Base-by-base conservation (phyloP, 2,329 filamentous ascomycete genomes). In the Colletotrichum gloeosporioides region DNA sequence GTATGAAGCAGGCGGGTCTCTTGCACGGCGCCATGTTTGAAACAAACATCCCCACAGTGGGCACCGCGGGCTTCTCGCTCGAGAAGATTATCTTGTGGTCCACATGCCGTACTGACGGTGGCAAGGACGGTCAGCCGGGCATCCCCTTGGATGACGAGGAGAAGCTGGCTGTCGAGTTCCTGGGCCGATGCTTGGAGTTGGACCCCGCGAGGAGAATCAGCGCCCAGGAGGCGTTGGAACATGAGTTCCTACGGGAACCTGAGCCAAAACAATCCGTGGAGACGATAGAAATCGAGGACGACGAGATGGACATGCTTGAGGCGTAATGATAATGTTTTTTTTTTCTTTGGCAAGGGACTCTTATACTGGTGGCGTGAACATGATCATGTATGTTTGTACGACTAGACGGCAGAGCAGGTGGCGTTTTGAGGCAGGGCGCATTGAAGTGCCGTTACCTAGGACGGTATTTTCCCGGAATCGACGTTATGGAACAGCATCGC, bases 81-180 rank as follows among this genome's bases (percentile, higher is more conserved):
- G 95, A 98, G 85, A 97, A 98, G 86, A 97, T 99, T 79, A 93
- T 99, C 78, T 89, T 98, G 65, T 99, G 97, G 97, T 97, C 95
- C 81, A 98, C 95, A 31, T 95, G 94, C 76, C 92, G 95, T 27
- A 93, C 92, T 72, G 90, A 92, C 27, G 90, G 90, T 77, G 89
- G 90, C 70, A 89, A 87, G 67, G 88, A 87, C 65, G 77, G 77
- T 31, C 72, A 76, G 57, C 90, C 85, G 10, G 86, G 88, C 7
- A 88, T 88, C 70, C 86, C 88, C 3, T 84, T 97, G 53, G 90
- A 88, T 0, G 85, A 88, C 0, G 93, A 95, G 29, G 95, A 97
- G 86, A 92, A 91, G 80, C 87, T 94, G 76, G 95, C 95, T 0
- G 89, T 96, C 1, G 88, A 91, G 57, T 97, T 98, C 81, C 84